Percentiles rank a stretch among this genome's conserved stretches.
These are phyloP conservation scores for Penicillium sp. DNA, from an alignment of 2,329 filamentous ascomycete genomes.

Conservation along the genomic window DNA sequence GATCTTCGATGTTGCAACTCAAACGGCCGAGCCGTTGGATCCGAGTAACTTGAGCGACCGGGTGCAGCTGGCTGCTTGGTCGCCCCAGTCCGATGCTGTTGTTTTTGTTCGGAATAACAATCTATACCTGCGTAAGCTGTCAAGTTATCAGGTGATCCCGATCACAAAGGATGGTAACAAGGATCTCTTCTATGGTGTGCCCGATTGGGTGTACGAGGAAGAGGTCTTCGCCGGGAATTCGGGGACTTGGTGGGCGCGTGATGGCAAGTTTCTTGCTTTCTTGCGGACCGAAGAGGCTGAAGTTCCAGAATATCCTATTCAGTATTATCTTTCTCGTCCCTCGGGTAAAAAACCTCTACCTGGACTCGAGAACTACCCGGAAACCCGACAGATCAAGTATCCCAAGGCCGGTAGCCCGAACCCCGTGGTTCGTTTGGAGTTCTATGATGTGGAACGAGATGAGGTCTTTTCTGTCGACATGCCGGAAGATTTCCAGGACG, in stretches of 20 bases:
- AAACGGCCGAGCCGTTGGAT: conserved; percentile 74
- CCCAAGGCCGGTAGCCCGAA: conserved; percentile 95
- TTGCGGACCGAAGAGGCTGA: conserved; percentile 89
- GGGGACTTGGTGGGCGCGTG: conserved; percentile 92
- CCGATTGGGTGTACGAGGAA: conserved; percentile 95
- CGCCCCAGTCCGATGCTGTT: conserved; percentile 78
- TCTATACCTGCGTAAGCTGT: conserved; percentile 72
- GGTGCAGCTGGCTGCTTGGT: conserved; percentile 87
- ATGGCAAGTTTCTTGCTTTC: conserved; percentile 87
- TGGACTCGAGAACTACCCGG: conserved; percentile 85
- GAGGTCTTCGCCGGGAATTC: conserved; percentile 78
- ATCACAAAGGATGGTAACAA: conserved; percentile 85
- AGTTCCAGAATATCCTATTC: conserved; percentile 87
- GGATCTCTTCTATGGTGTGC: conserved; percentile 91
- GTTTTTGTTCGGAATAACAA: conserved; percentile 93
- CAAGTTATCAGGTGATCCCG: conserved; percentile 60
- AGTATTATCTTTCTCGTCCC: conserved; percentile 88
- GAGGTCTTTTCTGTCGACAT: conserved; percentile 80
- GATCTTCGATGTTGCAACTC: conserved; percentile 84
- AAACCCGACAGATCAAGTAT: conserved; percentile 91
- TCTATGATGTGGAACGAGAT: conserved; percentile 77
- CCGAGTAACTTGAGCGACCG: conserved; percentile 62
- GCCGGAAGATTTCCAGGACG: conserved; percentile 72
- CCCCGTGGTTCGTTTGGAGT: conserved; percentile 80
- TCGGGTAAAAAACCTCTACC: conserved; percentile 67